Evolutionary conservation across 805 yeast species (phyloP), one percentile per base, ranked within the genome.

Genomic region (Sungouiozyma ichnusensis): DNA sequence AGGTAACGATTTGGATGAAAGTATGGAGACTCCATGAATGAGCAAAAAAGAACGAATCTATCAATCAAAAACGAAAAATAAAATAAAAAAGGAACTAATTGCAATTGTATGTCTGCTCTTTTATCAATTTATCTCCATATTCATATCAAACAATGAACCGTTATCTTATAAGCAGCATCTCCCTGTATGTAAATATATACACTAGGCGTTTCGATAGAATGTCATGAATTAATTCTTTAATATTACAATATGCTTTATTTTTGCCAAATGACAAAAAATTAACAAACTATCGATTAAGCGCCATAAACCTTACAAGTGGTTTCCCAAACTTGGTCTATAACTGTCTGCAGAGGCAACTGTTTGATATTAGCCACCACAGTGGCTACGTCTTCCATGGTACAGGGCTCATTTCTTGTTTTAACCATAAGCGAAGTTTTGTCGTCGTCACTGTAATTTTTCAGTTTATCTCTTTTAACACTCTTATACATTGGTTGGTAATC

Each of bases 331-430:
- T 59, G 52, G 6, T 70, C 69, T 11, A 72, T 66, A 2, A 83
- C 60, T 13, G 61, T 64, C 20, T 68, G 61, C 3, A 76, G 62
- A 0, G 70, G 52, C 2, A 71, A 48, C 0, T 58, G 57, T 47
- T 69, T 72, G 37, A 81, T 54, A 14, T 68, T 72, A 2, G 84
- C 71, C 33, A 83, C 66, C 2, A 79, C 77, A 44, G 73, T 76
- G 1, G 94, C 97, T 0, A 87, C 87, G 43, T 77, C 76, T 2
- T 86, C 85, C 41, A 92, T 77, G 36, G 76, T 72, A 39, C 94
- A 87, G 0, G 99, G 99, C 61, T 92, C 99, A 59, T 92, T 87
- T 55, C 98, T 71, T 0, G 90, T 81, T 48, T 82, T 82, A 35
- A 92, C 73, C 68, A 85, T 62, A 16, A 64, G 44, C 5, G 46